Evolutionary conservation across 2,329 filamentous ascomycete genomes (phyloP).

Genomic region (Xylaria polymorpha): DNA sequence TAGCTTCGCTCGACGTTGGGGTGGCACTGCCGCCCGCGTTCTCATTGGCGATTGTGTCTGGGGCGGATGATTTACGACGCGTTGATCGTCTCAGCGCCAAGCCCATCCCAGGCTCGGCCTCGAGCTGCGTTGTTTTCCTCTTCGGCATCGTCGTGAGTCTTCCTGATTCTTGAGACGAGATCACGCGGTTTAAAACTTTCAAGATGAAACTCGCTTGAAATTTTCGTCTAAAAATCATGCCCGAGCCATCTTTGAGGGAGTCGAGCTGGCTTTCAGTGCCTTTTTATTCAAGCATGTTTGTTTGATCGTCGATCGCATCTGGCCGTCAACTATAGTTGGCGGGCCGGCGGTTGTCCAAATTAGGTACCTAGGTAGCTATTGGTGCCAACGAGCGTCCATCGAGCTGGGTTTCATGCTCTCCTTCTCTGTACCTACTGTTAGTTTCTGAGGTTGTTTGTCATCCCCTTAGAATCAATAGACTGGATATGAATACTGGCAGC

Average conservation of each 20-base stretch:
- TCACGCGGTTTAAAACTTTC: neutral
- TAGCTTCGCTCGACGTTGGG: neutral
- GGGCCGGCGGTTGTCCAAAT: constrained; percentile 23
- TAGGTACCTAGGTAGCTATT: neutral
- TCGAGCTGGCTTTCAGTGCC: neutral
- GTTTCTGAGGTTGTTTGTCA: neutral
- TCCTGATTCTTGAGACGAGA: neutral
- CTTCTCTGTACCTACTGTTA: neutral
- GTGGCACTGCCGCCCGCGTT: neutral
- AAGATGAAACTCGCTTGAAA: neutral
- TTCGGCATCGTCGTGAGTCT: constrained; percentile 34
- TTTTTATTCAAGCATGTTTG: neutral
- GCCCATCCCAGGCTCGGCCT: constrained; percentile 15
- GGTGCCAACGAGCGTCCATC: neutral
- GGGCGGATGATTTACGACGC: constrained; percentile 34
- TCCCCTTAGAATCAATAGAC: neutral
- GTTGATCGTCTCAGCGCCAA: constrained; percentile 36
- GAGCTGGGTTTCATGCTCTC: no score
- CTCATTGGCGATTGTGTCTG: constrained; percentile 12
- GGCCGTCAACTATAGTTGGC: constrained; percentile 15
- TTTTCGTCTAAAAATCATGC: neutral
- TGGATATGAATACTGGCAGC: neutral
- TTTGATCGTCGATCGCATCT: constrained; percentile 8
- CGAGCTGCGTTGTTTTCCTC: constrained; percentile 33
- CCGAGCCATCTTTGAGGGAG: neutral